phyloP scores from a whole-genome alignment of 306 rosid species.

The Quercus suber region DNA sequence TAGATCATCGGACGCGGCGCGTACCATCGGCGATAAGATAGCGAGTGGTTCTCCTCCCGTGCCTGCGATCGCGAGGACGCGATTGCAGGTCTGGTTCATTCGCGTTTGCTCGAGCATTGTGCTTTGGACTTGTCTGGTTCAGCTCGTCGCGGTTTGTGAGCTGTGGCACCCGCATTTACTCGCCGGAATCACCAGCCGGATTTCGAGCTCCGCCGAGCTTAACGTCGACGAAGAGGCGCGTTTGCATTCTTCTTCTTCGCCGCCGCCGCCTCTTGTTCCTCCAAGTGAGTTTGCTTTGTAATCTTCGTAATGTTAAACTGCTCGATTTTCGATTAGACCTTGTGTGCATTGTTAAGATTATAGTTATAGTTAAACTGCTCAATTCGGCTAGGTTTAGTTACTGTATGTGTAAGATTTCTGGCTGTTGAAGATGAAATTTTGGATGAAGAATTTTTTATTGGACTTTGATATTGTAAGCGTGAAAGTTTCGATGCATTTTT shows the following conservation, averaged over 20 bases:
- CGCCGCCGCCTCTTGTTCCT: slow-evolving; percentile 52
- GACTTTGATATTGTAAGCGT: too few species aligned
- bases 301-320: background rate
- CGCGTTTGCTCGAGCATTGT: slow-evolving; percentile 81
- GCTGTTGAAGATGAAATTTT: too few species aligned
- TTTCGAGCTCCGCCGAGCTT: slow-evolving; percentile 37
- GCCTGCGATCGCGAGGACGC: slow-evolving; percentile 53
- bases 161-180: slow-evolving; percentile 76
- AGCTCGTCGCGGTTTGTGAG: slow-evolving; percentile 77
- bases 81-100: slow-evolving; percentile 88
- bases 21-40: slow-evolving; percentile 40
- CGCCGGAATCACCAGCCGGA: slow-evolving; percentile 57
- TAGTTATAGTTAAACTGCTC: too few species aligned
- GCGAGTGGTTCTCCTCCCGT: slow-evolving; percentile 32
- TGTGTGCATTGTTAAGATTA: too few species aligned
- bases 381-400: too few species aligned
- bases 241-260: background rate
- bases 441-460: too few species aligned
- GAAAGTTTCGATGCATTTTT: too few species aligned
- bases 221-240: slow-evolving; percentile 21
- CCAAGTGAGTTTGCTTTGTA: slow-evolving; percentile 53
- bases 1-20: too few species aligned
- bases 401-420: background rate
- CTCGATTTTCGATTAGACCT: too few species aligned
- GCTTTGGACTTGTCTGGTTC: slow-evolving; percentile 89